Conservation (phyloP, 768 basidiomycete genomes). For the Lentinula aciculospora region DNA sequence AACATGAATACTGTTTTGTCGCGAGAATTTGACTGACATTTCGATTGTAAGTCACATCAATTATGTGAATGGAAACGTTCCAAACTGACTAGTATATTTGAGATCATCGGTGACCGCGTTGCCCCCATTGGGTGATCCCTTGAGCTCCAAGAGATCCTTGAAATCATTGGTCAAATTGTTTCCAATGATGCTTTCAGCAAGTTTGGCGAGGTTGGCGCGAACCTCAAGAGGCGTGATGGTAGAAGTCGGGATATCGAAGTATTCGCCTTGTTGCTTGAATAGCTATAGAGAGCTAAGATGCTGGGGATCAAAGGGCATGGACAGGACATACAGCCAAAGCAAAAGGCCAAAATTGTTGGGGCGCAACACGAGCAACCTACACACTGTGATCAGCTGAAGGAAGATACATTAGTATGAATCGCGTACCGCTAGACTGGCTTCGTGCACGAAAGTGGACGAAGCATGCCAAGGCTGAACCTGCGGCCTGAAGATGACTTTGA, state of each 20-base stretch:
- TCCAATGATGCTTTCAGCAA: constrained; percentile 53
- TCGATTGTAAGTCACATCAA: no score
- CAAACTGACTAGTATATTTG: constrained; percentile 79
- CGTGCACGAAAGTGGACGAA: constrained; percentile 70
- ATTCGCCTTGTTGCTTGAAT: constrained; percentile 72
- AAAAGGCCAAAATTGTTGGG: constrained; percentile 78
- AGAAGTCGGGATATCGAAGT: constrained; percentile 70
- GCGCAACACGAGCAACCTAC: constrained; percentile 67
- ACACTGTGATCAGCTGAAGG: background rate
- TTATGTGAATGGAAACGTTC: background rate
- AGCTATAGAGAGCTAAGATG: constrained; percentile 38
- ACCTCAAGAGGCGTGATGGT: constrained; percentile 64
- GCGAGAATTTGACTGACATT: constrained; percentile 72
- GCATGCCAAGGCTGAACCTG: constrained; percentile 82
- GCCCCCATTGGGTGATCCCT: constrained; percentile 70
- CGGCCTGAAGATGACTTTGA: constrained; percentile 65
- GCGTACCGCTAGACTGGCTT: constrained; percentile 75
- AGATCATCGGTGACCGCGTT: constrained; percentile 79
- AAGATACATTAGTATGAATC: background rate
- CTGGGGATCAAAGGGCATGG: background rate
- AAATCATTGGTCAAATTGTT: constrained; percentile 45
- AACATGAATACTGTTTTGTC: constrained; percentile 91
- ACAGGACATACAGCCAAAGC: constrained; percentile 46
- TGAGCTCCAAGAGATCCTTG: constrained; percentile 56
- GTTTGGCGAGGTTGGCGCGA: constrained; percentile 62